Conservation (phyloP, 106 monocot genomes). For the Dioscorea alata region DNA sequence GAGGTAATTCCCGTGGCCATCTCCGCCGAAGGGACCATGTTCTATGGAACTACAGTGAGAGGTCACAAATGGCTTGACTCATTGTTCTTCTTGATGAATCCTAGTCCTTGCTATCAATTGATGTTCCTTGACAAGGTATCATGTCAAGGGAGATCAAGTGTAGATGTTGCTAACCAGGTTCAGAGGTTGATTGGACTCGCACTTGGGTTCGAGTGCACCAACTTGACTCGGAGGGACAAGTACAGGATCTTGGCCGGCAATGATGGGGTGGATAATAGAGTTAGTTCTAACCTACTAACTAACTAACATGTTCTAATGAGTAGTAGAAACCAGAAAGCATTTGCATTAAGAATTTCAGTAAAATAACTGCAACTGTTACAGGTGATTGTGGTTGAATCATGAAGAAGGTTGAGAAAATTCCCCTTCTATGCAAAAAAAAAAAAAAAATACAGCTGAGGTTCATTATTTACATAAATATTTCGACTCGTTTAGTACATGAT, state of each 20-base stretch:
- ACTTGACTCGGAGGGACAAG: slow-evolving; percentile 29
- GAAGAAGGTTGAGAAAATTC: slow-evolving; percentile 3
- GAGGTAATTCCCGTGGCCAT: slow-evolving; percentile 41
- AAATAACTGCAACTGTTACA: slow-evolving; percentile 1
- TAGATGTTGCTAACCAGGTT: slow-evolving; percentile 23
- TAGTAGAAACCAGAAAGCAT: background rate
- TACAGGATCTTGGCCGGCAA: slow-evolving; percentile 36
- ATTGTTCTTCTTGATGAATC: slow-evolving; percentile 60
- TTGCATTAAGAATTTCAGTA: background rate
- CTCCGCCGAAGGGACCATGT: slow-evolving; percentile 22
- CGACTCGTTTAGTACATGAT: background rate
- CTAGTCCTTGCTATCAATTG: slow-evolving; percentile 22
- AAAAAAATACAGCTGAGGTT: slow-evolving; percentile 21
- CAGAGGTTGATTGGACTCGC: slow-evolving; percentile 20
- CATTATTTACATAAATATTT: slow-evolving; percentile 26
- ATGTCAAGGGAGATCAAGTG: background rate
- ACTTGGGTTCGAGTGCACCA: slow-evolving; percentile 31
- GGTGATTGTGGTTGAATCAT: background rate
- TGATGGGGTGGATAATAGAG: slow-evolving; percentile 15
- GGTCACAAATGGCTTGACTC: slow-evolving; percentile 50
- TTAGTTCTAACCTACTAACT: no score
- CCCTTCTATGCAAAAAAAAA: slow-evolving; percentile 8
- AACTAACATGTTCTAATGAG: no score
- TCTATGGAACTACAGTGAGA: slow-evolving; percentile 41
- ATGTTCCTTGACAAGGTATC: slow-evolving; percentile 16